These are phyloP conservation scores for Candida tropicalis DNA, from an alignment of 1,139 yeast genomes.

Conservation along the genomic window DNA sequence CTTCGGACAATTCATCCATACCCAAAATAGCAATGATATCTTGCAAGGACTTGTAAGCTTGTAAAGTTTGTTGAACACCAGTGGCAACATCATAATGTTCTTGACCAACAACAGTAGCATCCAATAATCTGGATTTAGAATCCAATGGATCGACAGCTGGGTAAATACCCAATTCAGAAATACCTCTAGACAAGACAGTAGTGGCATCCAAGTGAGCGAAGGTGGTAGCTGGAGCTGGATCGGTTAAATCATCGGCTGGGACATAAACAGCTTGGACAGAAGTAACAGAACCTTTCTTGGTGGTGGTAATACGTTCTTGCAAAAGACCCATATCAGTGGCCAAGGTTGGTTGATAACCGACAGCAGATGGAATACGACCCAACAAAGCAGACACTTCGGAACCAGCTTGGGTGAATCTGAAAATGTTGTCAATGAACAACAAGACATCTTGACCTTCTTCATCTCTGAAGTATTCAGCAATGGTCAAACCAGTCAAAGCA, in stretches of 20 bases:
- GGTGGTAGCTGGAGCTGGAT: conserved; percentile 99
- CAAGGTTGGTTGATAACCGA: conserved; percentile 99
- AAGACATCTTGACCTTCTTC: conserved; percentile 99
- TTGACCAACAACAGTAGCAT: conserved; percentile 95
- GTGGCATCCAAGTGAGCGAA: conserved; percentile 99
- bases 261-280: conserved; percentile 99
- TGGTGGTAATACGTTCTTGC: conserved; percentile 99
- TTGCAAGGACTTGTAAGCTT: conserved; percentile 99
- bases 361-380: conserved; percentile 99
- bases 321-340: conserved; percentile 99
- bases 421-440: conserved; percentile 99
- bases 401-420: conserved; percentile 99
- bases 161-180: conserved; percentile 99
- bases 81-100: conserved; percentile 98
- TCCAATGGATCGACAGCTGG: conserved; percentile 99
- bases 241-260: conserved; percentile 99
- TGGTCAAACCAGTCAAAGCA: conserved; percentile 99
- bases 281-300: conserved; percentile 99
- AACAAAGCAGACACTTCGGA: conserved; percentile 99
- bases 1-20: conserved; percentile 99
- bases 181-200: conserved; percentile 99
- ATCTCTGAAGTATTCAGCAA: conserved; percentile 99
- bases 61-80: conserved; percentile 95
- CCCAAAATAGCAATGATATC: conserved; percentile 99
- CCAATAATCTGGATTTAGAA: conserved; percentile 98